Conservation (phyloP, 805 yeast genomes). For the Cyberlindnera xylosilytica region DNA sequence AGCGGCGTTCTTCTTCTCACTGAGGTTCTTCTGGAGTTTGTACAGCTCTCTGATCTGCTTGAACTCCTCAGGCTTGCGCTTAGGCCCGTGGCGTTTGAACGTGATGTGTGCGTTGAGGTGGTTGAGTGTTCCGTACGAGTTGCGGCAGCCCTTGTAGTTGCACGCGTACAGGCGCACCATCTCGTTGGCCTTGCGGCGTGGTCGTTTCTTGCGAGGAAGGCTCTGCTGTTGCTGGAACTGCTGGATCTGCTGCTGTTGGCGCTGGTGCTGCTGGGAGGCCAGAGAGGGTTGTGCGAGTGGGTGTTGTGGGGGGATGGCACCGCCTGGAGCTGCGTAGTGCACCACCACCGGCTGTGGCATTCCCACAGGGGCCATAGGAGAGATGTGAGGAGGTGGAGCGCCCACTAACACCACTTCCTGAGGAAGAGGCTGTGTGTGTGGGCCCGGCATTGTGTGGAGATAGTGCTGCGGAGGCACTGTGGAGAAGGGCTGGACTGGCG, state of each 20-base stretch:
- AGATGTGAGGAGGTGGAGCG: background rate
- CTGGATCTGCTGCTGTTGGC: background rate
- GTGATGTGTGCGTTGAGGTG: constrained; percentile 56
- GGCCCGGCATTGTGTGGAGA: background rate
- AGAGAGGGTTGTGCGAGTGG: too few species aligned
- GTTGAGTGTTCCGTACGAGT: constrained; percentile 58
- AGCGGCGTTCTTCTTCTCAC: constrained; percentile 13
- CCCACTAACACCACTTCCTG: constrained; percentile 4
- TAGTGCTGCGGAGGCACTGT: constrained; percentile 1
- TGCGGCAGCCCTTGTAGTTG: constrained; percentile 43
- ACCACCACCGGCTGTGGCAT: too few species aligned
- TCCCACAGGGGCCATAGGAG: too few species aligned
- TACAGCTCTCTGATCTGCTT: constrained; percentile 45
- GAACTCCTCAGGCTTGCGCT: constrained; percentile 54
- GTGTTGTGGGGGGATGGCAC: too few species aligned
- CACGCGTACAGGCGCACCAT: constrained; percentile 54
- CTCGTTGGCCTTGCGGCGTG: constrained; percentile 52
- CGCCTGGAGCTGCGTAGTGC: too few species aligned
- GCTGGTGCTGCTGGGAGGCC: too few species aligned
- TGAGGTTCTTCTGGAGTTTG: constrained; percentile 35
- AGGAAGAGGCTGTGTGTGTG: background rate
- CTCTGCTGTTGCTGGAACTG: constrained; percentile 1
- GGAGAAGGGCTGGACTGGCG: constrained; percentile 1
- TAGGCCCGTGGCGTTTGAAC: constrained; percentile 52
- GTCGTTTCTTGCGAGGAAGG: constrained; percentile 37